A percentile compares a stretch with the other conserved stretches of the same genome.
Conservation (phyloP, 2,329 filamentous ascomycete species). For the Zymoseptoria brevis region DNA sequence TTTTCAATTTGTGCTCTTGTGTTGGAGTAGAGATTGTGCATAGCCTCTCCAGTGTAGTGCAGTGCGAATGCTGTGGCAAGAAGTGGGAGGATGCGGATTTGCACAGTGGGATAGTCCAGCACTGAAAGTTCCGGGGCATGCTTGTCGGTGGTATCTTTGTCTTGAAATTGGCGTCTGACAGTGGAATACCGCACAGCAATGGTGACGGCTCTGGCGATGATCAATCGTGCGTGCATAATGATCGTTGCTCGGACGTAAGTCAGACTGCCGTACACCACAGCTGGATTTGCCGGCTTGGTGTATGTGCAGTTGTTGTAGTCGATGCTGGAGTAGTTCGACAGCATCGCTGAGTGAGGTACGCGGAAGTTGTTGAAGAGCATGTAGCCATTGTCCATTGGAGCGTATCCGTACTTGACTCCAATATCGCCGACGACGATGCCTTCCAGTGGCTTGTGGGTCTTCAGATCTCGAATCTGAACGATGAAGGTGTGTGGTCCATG, state of each 20-base stretch:
- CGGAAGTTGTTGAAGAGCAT: conserved; percentile 45
- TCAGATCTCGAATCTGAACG: conserved; percentile 44
- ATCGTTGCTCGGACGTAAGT: conserved; percentile 42
- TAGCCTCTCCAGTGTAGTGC: conserved; percentile 42
- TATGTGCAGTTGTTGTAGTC: conserved; percentile 40
- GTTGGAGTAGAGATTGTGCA: conserved; percentile 42
- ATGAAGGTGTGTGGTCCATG: conserved; percentile 47
- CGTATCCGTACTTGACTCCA: conserved; percentile 49
- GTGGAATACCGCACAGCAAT: conserved; percentile 45
- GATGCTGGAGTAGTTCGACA: conserved; percentile 43
- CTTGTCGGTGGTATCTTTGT: conserved; percentile 37
- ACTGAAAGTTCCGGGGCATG: conserved; percentile 39
- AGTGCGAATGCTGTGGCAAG: conserved; percentile 46
- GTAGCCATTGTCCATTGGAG: conserved; percentile 46
- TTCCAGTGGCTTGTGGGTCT: conserved; percentile 40
- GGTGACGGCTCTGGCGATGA: conserved; percentile 47
- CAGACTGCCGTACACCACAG: conserved; percentile 44
- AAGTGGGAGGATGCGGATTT: conserved; percentile 46
- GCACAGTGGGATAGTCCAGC: conserved; percentile 48
- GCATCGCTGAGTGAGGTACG: conserved; percentile 42
- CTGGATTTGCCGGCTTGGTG: conserved; percentile 40
- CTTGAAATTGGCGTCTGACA: conserved; percentile 43
- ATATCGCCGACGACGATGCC: conserved; percentile 48
- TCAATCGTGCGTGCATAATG: conserved; percentile 45
- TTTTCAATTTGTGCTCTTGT: conserved; percentile 42